Conservation (phyloP, 2,329 filamentous ascomycete species). For the Xylogone sp. region DNA sequence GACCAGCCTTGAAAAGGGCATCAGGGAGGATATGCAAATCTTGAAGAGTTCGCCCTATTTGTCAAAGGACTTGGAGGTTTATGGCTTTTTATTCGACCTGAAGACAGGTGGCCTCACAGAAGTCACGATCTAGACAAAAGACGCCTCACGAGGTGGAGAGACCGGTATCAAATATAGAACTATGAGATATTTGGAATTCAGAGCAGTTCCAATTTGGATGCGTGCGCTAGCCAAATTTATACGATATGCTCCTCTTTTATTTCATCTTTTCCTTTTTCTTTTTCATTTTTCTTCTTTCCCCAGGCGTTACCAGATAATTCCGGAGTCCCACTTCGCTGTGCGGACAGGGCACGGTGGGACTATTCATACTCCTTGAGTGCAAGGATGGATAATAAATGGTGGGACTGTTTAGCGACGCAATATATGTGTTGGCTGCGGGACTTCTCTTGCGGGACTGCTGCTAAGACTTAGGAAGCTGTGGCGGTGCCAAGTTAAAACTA, state of each 20-base stretch:
- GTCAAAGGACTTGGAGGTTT: neutral
- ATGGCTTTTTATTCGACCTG: neutral
- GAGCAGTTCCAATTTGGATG: too few species aligned
- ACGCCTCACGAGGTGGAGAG: too few species aligned
- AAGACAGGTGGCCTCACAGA: neutral
- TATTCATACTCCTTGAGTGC: neutral
- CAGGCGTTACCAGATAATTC: too few species aligned
- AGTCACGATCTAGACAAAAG: neutral
- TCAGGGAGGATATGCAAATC: slow-evolving; percentile 12
- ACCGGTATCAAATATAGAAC: too few species aligned
- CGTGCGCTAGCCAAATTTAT: too few species aligned
- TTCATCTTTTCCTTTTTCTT: too few species aligned
- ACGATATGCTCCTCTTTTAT: too few species aligned
- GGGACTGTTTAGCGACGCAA: neutral
- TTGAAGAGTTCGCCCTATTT: slow-evolving; percentile 4
- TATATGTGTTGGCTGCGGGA: neutral
- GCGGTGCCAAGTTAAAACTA: neutral
- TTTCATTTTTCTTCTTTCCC: too few species aligned
- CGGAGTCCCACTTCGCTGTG: too few species aligned
- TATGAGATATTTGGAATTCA: too few species aligned
- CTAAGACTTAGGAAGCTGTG: neutral
- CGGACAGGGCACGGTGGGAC: too few species aligned
- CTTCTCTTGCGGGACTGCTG: too few species aligned
- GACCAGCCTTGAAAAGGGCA: slow-evolving; percentile 8
- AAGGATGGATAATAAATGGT: neutral